Evolutionary conservation across 768 basidiomycete species (phyloP).

Genomic region (Termitomyces sp.): DNA sequence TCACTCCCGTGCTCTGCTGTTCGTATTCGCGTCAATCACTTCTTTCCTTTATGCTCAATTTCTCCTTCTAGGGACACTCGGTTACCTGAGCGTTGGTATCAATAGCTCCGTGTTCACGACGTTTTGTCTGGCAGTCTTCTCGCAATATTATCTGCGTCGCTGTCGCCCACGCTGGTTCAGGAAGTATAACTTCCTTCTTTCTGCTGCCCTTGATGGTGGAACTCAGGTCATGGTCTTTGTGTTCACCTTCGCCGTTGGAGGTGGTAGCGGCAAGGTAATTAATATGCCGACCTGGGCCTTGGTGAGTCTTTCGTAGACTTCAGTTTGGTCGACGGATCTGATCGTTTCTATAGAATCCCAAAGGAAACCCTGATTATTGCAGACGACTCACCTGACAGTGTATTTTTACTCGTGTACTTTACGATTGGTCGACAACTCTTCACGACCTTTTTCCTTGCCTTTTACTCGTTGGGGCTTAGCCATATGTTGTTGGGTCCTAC

Average conservation of each 20-base stretch:
- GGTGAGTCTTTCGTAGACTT: conserved; percentile 17
- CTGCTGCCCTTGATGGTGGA: conserved; percentile 48
- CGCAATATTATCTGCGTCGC: conserved; percentile 36
- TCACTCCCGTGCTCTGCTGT: conserved; percentile 30
- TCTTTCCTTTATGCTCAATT: not conserved
- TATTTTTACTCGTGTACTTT: not conserved
- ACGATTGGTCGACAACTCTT: not conserved
- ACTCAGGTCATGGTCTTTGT: conserved; percentile 42
- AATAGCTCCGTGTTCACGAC: conserved; percentile 46
- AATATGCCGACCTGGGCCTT: conserved; percentile 29
- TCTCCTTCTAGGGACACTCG: conserved; percentile 17
- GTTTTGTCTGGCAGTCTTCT: conserved; percentile 39
- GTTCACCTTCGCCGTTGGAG: conserved; percentile 38
- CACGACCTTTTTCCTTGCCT: too few species aligned
- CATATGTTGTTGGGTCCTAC: too few species aligned
- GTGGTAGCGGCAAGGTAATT: conserved; percentile 27
- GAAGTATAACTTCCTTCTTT: conserved; percentile 47
- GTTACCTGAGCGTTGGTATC: conserved; percentile 49
- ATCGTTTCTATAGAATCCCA: conserved; percentile 11
- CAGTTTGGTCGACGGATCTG: not conserved
- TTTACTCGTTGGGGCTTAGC: too few species aligned
- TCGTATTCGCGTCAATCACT: conserved; percentile 11
- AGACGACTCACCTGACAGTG: conserved; percentile 13
- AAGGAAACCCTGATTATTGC: conserved; percentile 20
- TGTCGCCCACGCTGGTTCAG: conserved; percentile 42